Conservation (phyloP, 495 filamentous ascomycete species). For the Penicillium angulare region DNA sequence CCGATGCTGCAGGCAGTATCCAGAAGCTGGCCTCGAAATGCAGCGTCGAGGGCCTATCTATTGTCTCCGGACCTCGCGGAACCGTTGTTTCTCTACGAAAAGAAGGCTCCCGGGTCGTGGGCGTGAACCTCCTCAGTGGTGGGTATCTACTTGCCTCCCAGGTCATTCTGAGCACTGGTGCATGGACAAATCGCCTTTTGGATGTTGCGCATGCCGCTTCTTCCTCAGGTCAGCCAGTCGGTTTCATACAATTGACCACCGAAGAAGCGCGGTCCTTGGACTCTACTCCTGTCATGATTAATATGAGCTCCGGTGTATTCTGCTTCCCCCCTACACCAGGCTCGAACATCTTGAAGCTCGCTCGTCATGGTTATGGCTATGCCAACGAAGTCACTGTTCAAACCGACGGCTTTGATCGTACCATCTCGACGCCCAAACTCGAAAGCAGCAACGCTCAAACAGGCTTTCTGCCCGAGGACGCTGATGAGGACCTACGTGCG, state of each 20-base stretch:
- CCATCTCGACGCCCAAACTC: slow-evolving; percentile 28
- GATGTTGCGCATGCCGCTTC: slow-evolving; percentile 44
- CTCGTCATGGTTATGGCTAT: slow-evolving; percentile 76
- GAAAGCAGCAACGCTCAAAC: slow-evolving; percentile 30
- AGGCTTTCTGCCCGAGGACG: slow-evolving; percentile 53
- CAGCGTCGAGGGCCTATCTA: slow-evolving; percentile 24
- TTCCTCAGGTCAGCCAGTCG: slow-evolving; percentile 62
- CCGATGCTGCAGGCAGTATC: slow-evolving; percentile 67
- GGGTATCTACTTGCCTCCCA: slow-evolving; percentile 58
- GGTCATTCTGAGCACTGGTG: slow-evolving; percentile 71
- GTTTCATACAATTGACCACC: slow-evolving; percentile 63
- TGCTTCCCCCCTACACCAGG: slow-evolving; percentile 61
- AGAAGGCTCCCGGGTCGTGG: slow-evolving; percentile 33
- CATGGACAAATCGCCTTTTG: slow-evolving; percentile 62
- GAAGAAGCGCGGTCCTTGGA: slow-evolving; percentile 58
- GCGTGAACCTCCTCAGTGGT: slow-evolving; percentile 54
- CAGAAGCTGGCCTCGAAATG: slow-evolving; percentile 45
- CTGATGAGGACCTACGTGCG: slow-evolving; percentile 52
- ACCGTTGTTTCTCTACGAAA: slow-evolving; percentile 23
- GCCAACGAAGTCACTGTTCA: slow-evolving; percentile 34
- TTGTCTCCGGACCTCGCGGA: slow-evolving; percentile 29
- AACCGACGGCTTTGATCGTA: slow-evolving; percentile 9
- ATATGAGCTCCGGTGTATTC: slow-evolving; percentile 71
- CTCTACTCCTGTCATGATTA: slow-evolving; percentile 66
- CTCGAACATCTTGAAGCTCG: slow-evolving; percentile 64